phyloP scores from a whole-genome alignment of 805 yeast genomes.

The Myxozyma monticola region DNA sequence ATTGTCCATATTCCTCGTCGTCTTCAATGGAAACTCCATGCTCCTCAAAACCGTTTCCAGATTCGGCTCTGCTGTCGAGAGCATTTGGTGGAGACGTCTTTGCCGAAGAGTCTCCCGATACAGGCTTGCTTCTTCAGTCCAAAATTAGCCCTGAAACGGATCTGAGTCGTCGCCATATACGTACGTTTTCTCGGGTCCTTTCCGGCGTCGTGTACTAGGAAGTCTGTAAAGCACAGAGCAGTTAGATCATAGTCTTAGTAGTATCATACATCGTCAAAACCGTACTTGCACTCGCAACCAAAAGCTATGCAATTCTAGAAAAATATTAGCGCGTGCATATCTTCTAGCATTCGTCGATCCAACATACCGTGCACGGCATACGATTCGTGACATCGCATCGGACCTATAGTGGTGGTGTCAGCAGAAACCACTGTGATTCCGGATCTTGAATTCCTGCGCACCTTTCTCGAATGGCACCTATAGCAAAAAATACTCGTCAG shows the following conservation, averaged over 20 bases:
- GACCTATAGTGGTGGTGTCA: constrained; percentile 12
- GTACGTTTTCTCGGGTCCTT: constrained; percentile 78
- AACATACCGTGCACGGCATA: constrained; percentile 55
- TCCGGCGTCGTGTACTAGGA: constrained; percentile 63
- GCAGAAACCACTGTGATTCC: too few species aligned
- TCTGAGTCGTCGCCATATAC: constrained; percentile 41
- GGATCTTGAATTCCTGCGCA: too few species aligned
- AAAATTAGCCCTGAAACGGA: too few species aligned
- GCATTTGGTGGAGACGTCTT: background rate
- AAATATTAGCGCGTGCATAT: background rate
- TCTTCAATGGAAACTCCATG: background rate
- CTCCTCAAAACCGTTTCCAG: background rate
- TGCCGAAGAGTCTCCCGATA: too few species aligned
- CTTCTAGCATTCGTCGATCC: background rate
- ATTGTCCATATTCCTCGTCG: constrained; percentile 1
- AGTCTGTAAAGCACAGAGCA: constrained; percentile 68
- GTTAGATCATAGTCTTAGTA: background rate
- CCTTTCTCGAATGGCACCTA: constrained; percentile 33
- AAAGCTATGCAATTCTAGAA: constrained; percentile 36
- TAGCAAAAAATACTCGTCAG: background rate
- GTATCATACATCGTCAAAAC: background rate
- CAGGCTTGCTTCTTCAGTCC: too few species aligned
- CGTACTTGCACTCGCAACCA: constrained; percentile 33
- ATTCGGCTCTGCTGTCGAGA: background rate
- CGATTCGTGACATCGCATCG: constrained; percentile 54